A percentile compares a stretch with the other conserved stretches of the same genome.
phyloP scores from a whole-genome alignment of 2,329 filamentous ascomycete genomes.

The Sclerotinia glacialis region DNA sequence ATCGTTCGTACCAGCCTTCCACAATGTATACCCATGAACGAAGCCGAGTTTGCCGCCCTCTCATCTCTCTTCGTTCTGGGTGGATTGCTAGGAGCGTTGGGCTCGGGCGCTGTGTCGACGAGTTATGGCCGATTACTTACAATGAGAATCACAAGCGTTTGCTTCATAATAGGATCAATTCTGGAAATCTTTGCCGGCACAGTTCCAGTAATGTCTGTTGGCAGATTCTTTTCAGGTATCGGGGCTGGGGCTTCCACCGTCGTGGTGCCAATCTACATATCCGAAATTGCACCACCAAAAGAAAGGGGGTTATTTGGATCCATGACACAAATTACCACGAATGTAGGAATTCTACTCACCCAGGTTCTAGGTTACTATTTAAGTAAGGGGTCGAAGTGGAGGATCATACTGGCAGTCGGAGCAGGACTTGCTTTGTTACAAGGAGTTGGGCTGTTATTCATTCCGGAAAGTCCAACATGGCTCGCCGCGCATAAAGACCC shows the following conservation, averaged over 20 bases:
- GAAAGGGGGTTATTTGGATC: conserved; percentile 76
- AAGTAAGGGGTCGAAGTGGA: conserved; percentile 76
- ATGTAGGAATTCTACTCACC: conserved; percentile 80
- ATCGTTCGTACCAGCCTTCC: conserved; percentile 47
- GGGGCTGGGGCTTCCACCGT: conserved; percentile 88
- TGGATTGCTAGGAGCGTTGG: conserved; percentile 78
- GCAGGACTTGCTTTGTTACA: conserved; percentile 67
- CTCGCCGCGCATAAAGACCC: conserved; percentile 64
- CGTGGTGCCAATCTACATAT: conserved; percentile 91
- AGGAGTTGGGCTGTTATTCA: conserved; percentile 65
- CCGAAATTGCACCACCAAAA: conserved; percentile 76
- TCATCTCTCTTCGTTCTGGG: conserved; percentile 91
- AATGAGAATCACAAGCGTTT: conserved; percentile 73
- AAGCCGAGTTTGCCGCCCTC: conserved; percentile 77
- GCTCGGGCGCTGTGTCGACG: conserved; percentile 75
- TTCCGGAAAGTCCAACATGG: conserved; percentile 88
- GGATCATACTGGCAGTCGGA: conserved; percentile 75
- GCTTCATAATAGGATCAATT: conserved; percentile 73
- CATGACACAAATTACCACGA: conserved; percentile 92
- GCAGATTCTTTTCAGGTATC: conserved; percentile 75
- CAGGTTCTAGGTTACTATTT: conserved; percentile 86
- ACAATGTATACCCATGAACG: conserved; percentile 85
- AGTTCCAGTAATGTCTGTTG: conserved; percentile 66
- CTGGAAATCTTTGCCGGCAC: conserved; percentile 70
- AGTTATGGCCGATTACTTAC: conserved; percentile 70